A percentile compares a stretch with the other conserved stretches of the same genome.
phyloP scores from a whole-genome alignment of 202 grass and related monocot genomes.

The Zizania palustris region DNA sequence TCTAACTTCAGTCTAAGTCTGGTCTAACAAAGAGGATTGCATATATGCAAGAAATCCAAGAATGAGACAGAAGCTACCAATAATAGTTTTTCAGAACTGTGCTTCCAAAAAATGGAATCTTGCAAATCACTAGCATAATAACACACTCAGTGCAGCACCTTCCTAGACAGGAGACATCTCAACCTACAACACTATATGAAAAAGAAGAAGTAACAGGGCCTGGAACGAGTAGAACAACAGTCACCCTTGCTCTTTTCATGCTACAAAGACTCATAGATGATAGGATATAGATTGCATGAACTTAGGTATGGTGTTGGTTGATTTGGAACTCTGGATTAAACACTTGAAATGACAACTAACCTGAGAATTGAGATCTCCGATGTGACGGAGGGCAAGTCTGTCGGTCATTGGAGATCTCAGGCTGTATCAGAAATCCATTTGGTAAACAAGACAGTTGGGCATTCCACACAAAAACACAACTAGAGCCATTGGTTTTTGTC shows the following conservation, averaged over 20 bases:
- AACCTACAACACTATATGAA: constrained; percentile 44
- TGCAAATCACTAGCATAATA: constrained; percentile 17
- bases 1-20: neutral
- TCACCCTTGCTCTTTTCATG: constrained; percentile 1
- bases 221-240: constrained; percentile 13
- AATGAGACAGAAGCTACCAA: constrained; percentile 30
- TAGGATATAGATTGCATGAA: constrained; percentile 26
- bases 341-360: constrained; percentile 23
- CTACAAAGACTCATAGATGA: neutral
- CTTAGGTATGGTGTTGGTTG: constrained; percentile 24
- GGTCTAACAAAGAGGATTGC: constrained; percentile 23
- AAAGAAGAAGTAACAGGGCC: neutral
- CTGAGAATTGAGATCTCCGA: constrained; percentile 33
- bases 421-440: neutral
- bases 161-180: constrained; percentile 53
- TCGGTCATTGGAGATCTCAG: neutral
- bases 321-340: neutral
- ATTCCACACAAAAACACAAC: constrained; percentile 1
- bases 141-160: constrained; percentile 36
- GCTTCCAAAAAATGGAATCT: neutral
- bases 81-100: constrained; percentile 18
- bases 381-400: neutral
- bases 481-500: constrained; percentile 35
- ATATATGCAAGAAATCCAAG: constrained; percentile 45
- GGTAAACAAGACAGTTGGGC: constrained; percentile 5